phyloP scores from a whole-genome alignment of 129 eudicot genomes.

The Mikania micrantha region DNA sequence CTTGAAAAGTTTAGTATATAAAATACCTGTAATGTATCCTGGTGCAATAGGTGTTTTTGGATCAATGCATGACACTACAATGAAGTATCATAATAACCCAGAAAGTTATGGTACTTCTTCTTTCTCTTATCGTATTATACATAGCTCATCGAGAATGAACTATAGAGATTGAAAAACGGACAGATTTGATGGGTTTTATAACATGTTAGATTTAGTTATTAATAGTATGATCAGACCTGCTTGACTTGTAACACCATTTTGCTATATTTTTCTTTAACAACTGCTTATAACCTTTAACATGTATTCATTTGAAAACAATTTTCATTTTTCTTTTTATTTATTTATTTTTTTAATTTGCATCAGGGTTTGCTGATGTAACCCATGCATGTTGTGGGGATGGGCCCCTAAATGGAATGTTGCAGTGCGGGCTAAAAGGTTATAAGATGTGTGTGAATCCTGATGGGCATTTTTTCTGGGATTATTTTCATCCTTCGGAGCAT shows the following conservation, averaged over 20 bases:
- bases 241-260: too few relatives aligned
- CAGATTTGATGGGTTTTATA: neutral
- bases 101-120: slow-evolving; percentile 36
- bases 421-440: too few relatives aligned
- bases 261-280: too few relatives aligned
- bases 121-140: neutral
- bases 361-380: too few relatives aligned
- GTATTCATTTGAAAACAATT: too few relatives aligned
- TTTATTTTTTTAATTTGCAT: neutral
- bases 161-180: neutral
- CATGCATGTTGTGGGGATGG: too few relatives aligned
- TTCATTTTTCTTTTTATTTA: too few relatives aligned
- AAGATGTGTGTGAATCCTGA: slow-evolving; percentile 45
- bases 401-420: too few relatives aligned
- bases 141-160: neutral
- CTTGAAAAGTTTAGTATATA: slow-evolving; percentile 32
- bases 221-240: too few relatives aligned
- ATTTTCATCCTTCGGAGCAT: slow-evolving; percentile 61
- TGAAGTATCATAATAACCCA: slow-evolving; percentile 34
- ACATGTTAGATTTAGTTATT: neutral
- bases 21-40: slow-evolving; percentile 34
- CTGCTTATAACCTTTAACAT: too few relatives aligned
- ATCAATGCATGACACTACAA: slow-evolving; percentile 31
- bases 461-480: slow-evolving; percentile 60
- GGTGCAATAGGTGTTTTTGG: slow-evolving; percentile 52